These are phyloP conservation scores for Suhomyces pyralidae DNA, from an alignment of 805 yeast species.

Conservation along the genomic window DNA sequence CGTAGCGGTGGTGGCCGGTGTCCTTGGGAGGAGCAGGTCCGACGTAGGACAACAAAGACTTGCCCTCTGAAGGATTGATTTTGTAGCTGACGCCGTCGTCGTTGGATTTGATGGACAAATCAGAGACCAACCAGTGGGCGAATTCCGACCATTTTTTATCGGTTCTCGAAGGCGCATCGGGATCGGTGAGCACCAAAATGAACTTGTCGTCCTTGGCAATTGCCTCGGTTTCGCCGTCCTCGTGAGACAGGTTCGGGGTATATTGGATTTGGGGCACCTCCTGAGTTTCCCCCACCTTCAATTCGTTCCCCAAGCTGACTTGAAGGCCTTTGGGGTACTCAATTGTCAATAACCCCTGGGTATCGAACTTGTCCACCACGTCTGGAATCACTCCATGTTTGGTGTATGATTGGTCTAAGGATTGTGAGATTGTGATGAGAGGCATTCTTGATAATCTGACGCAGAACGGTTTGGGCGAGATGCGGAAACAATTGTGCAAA, in stretches of 20 bases:
- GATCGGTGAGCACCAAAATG: constrained; percentile 82
- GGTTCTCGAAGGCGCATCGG: constrained; percentile 84
- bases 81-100: constrained; percentile 25
- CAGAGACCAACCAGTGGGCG: constrained; percentile 67
- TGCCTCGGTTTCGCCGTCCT: constrained; percentile 38
- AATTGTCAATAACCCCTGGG: constrained; percentile 60
- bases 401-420: constrained; percentile 48
- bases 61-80: constrained; percentile 35
- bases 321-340: constrained; percentile 54
- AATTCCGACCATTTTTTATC: constrained; percentile 89
- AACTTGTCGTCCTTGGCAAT: constrained; percentile 50
- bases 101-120: constrained; percentile 44
- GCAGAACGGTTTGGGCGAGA: not conserved
- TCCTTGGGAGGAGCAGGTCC: constrained; percentile 92
- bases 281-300: constrained; percentile 66
- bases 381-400: constrained; percentile 54
- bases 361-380: constrained; percentile 45
- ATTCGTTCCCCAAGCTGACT: constrained; percentile 77
- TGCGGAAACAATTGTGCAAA: not conserved
- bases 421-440: constrained; percentile 52
- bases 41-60: constrained; percentile 51
- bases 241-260: constrained; percentile 50
- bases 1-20: constrained; percentile 86
- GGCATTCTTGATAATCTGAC: constrained; percentile 28
- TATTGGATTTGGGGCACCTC: constrained; percentile 62